A percentile compares a stretch with the other conserved stretches of the same genome.
Conservation (phyloP, 345 rosid species). For the Xanthoceras sorbifolium region DNA sequence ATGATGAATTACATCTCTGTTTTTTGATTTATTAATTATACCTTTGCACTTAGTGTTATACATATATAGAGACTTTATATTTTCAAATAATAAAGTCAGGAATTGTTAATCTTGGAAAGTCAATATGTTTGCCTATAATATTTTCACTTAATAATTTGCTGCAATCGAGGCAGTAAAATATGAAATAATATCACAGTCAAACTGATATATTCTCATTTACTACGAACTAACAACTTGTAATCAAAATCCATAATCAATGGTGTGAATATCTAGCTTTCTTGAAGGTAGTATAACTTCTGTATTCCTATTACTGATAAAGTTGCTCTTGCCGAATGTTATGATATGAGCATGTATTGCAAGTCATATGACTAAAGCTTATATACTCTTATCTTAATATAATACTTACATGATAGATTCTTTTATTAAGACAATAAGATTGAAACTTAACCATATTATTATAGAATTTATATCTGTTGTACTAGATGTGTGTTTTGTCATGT, state of each 20-base stretch:
- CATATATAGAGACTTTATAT: too few species aligned
- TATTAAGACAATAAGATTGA: background rate
- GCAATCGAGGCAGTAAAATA: too few species aligned
- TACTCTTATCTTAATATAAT: background rate
- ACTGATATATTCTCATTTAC: too few species aligned
- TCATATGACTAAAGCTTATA: too few species aligned
- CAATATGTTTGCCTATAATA: too few species aligned
- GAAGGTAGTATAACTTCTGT: background rate
- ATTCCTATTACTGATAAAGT: background rate
- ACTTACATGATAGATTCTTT: too few species aligned
- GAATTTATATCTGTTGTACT: background rate
- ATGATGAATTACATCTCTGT: background rate
- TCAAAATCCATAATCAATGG: background rate
- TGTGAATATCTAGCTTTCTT: background rate
- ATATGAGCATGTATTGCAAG: too few species aligned
- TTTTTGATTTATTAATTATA: background rate
- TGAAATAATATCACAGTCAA: too few species aligned
- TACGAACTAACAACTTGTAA: background rate
- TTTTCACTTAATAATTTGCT: too few species aligned
- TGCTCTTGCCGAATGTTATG: too few species aligned
- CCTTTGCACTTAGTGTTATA: background rate
- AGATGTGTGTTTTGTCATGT: background rate
- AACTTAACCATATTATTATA: background rate
- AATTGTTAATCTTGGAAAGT: too few species aligned
- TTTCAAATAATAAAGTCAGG: background rate